Evolutionary conservation across 192 early-diverging fungal species (phyloP), one percentile per base, ranked within the genome.

Genomic region (Nowakowskiella sp.): DNA sequence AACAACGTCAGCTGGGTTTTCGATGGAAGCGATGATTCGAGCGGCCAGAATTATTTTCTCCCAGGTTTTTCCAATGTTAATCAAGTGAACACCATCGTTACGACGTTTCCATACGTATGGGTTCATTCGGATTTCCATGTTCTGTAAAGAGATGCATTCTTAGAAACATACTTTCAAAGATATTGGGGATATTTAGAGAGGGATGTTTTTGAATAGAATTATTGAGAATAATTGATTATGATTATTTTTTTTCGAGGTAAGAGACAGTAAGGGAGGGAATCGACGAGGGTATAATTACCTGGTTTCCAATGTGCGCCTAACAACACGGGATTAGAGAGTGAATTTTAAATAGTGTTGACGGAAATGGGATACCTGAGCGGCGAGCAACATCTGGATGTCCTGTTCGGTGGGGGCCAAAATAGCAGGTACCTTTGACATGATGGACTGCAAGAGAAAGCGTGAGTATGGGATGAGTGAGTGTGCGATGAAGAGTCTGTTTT

Each of bases 21-120:
- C 94, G 59, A 99, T 88, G 72, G 94, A 85, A 49, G 90, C 90
- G 59, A 99, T 92, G 76, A 97, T 83, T 77, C 97, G 92, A 58
- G 97, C 94, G 64, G 97, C 97, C 53, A 99, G 76, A 34, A 97
- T 81, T 46, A 99, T 72, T 89, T 99, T 99, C 82, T 96, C 97
- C 90, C 94, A 99, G 73, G 97, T 99, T 87, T 99, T 99, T 63
- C 86, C 89, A 47, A 93, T 81, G 86, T 99, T 97, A 82, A 99
- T 94, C 77, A 99, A 80, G 85, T 97, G 80, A 67, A 99, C 78
- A 73, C 87, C 88, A 80, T 99, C 97, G 61, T 83, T 74, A 62
- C 97, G 88, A 65, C 92, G 90, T 87, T 97, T 95, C 79, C 75
- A 92, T 64, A 96, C 84, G 81, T 99, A 99, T 50, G 87, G 81